Base-by-base conservation (phyloP, 176 grass and related monocot genomes). In the Pontederia paniculata region DNA sequence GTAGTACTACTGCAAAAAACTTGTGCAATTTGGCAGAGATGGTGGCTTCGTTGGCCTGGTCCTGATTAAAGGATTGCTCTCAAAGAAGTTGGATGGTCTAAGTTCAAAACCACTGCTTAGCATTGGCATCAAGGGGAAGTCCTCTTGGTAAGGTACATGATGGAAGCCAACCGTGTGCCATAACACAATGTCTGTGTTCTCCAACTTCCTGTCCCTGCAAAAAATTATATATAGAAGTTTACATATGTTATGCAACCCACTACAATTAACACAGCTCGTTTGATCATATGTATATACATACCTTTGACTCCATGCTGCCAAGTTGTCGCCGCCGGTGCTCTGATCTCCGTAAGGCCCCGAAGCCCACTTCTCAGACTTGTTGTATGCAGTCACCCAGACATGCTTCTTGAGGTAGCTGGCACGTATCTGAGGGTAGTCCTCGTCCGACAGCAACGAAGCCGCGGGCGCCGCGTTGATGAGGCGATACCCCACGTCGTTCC, bases 111-210 rank as follows among this genome's bases (percentile, higher is more conserved):
- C 78, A 64, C 78, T 76, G 50, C 69, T 89, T 9, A 89, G 8
- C 57, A 73, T 68, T 0, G 81, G 84, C 84, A 95, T 89, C 67
- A 89, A 70, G 0, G 89, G 89, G 55, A 89, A 95, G 28, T 95
- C 89, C 16, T 95, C 89, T 84, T 95, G 85, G 57, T 55, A 95
- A 0, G 85, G 89, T 1, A 89, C 68, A 60, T 95, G 89, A 74
- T 89, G 89, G 17, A 95, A 44, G 0, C 89, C 89, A 4, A 71
- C 44, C 2, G 89, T 89, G 73, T 89, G 89, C 89, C 89, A 95
- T 52, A 89, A 25, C 53, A 95, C 85, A 54, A 95, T 86, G 66
- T 95, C 85, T 54, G 51, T 45, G 63, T 83, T 66, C 70, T 64
- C 63, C 8, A 89, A 65, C 62, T 2, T 50, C 9, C 81, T 57